Conservation (phyloP, 768 basidiomycete species). For the Boletus bicolor region DNA sequence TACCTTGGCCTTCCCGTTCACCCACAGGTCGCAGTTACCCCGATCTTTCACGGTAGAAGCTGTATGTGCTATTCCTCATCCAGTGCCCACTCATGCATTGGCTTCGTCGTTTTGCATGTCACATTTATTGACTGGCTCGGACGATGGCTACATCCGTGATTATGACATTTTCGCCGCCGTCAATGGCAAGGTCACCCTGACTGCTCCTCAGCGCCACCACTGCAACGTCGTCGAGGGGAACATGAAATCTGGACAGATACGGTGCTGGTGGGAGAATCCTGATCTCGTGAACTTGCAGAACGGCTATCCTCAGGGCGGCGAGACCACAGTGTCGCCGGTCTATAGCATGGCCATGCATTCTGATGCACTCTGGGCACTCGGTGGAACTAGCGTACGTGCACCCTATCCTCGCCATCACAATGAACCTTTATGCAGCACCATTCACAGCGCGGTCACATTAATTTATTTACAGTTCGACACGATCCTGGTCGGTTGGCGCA, state of each 20-base stretch:
- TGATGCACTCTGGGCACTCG: conserved; percentile 89
- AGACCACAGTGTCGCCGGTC: conserved; percentile 62
- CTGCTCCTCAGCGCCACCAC: conserved; percentile 84
- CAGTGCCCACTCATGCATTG: conserved; percentile 83
- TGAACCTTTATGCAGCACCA: conserved; percentile 16
- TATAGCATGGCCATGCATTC: conserved; percentile 90
- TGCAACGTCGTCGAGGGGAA: conserved; percentile 89
- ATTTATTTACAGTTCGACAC: conserved; percentile 90
- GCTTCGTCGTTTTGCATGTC: conserved; percentile 84
- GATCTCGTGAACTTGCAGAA: conserved; percentile 21
- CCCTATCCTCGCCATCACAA: conserved; percentile 15
- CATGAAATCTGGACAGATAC: conserved; percentile 83
- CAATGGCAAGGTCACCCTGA: conserved; percentile 84
- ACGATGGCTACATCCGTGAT: conserved; percentile 90
- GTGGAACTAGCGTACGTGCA: conserved; percentile 75
- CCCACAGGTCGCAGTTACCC: conserved; percentile 34
- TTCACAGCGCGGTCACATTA: conserved; percentile 79
- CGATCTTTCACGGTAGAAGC: conserved; percentile 84
- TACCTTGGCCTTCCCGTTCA: conserved; percentile 35
- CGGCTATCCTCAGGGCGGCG: conserved; percentile 43
- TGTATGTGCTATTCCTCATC: conserved; percentile 87
- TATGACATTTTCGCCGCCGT: conserved; percentile 89
- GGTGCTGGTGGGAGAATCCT: conserved; percentile 88
- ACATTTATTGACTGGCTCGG: conserved; percentile 85
- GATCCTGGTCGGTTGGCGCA: conserved; percentile 79